Evolutionary conservation across 192 early-diverging fungal genomes (phyloP).

Genomic region (Backusella australiensis): DNA sequence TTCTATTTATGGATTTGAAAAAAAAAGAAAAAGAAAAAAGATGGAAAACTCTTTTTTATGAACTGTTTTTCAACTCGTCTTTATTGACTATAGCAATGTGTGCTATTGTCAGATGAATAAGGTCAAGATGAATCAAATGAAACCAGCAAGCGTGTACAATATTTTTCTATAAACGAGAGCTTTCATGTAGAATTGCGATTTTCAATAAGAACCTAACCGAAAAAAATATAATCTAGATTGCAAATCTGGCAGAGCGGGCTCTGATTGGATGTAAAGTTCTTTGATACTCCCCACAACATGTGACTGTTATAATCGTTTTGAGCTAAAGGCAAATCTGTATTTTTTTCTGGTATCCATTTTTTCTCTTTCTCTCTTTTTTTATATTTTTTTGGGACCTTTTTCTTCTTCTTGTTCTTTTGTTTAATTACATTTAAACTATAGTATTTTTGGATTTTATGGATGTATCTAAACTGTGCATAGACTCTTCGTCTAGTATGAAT

Average conservation of each 20-base stretch:
- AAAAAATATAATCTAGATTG: background rate
- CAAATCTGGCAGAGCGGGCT: background rate
- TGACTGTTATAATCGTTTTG: background rate
- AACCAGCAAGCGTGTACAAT: background rate
- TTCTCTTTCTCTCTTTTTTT: background rate
- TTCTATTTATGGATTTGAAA: too few species aligned
- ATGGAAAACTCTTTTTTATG: too few species aligned
- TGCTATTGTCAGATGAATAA: too few species aligned
- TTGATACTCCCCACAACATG: background rate
- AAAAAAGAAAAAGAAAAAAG: too few species aligned
- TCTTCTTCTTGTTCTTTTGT: background rate
- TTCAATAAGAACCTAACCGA: background rate
- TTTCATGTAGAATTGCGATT: background rate
- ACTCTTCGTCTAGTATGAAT: background rate
- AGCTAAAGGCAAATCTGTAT: background rate
- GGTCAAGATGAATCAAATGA: too few species aligned
- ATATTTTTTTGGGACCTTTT: background rate
- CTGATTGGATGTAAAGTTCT: background rate
- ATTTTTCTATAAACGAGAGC: background rate
- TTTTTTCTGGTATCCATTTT: background rate
- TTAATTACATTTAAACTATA: background rate
- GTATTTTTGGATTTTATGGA: background rate
- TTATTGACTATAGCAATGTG: too few species aligned
- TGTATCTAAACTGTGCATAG: background rate
- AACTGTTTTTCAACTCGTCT: too few species aligned